Evolutionary conservation across 192 early-diverging fungal species (phyloP).

Genomic region (Anaeromyces robustus): DNA sequence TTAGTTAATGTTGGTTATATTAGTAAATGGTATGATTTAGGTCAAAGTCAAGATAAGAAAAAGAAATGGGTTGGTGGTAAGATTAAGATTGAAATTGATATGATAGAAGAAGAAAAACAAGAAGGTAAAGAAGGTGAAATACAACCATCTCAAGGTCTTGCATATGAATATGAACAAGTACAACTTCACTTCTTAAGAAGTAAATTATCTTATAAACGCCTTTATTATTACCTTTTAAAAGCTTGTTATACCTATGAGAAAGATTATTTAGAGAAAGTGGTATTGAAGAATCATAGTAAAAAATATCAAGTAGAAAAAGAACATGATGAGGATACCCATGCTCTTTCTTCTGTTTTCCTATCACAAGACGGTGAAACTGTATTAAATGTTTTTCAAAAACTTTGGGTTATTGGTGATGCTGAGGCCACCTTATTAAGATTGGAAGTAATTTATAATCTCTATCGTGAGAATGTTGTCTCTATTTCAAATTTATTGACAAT

Average conservation of each 20-base stretch:
- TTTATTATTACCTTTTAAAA: slow-evolving; percentile 21
- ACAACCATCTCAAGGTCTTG: not conserved
- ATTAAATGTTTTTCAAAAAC: slow-evolving; percentile 10
- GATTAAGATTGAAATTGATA: slow-evolving; percentile 20
- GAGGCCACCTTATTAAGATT: slow-evolving; percentile 20
- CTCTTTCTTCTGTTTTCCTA: slow-evolving; percentile 5
- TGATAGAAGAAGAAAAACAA: slow-evolving; percentile 5
- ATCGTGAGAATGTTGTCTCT: slow-evolving; percentile 17
- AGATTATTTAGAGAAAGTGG: slow-evolving; percentile 12
- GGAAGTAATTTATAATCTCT: slow-evolving; percentile 18
- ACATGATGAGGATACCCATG: slow-evolving; percentile 3
- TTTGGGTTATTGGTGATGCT: slow-evolving; percentile 25
- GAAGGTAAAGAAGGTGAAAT: not conserved
- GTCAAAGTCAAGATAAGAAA: slow-evolving; percentile 15
- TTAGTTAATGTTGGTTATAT: slow-evolving; percentile 13
- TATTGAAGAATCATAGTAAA: not conserved
- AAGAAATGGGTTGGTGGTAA: slow-evolving; percentile 42
- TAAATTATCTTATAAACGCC: not conserved
- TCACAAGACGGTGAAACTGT: slow-evolving; percentile 20
- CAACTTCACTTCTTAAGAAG: not conserved
- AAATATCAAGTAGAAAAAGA: slow-evolving; percentile 2
- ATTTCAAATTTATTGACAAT: slow-evolving; percentile 12
- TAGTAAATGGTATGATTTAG: slow-evolving; percentile 16
- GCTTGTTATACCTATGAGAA: slow-evolving; percentile 22
- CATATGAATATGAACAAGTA: not conserved